These are phyloP conservation scores for Ricinus communis DNA, from an alignment of 345 rosid genomes.

Conservation along the genomic window DNA sequence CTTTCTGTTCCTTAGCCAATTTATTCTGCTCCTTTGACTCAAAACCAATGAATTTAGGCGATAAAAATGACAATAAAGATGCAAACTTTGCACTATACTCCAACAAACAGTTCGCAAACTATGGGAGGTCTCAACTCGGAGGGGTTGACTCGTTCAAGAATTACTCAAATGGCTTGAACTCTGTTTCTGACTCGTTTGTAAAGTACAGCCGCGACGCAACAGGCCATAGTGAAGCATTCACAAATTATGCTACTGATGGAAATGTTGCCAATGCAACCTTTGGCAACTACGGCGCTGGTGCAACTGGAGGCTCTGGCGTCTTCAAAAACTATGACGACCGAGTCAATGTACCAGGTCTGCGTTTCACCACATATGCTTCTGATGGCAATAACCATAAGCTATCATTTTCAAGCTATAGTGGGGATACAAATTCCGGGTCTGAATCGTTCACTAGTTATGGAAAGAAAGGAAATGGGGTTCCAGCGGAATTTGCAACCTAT, in stretches of 20 bases:
- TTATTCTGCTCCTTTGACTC: conserved; percentile 28
- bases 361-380: conserved; percentile 33
- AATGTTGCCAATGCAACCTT: conserved; percentile 32
- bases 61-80: conserved; percentile 2
- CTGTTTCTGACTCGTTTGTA: conserved; percentile 23
- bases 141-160: conserved; percentile 33
- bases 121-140: conserved; percentile 22
- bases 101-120: conserved; percentile 26
- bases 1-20: conserved; percentile 30
- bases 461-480: conserved; percentile 31
- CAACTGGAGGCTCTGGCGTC: conserved; percentile 30
- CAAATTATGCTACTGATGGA: conserved; percentile 25
- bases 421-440: conserved; percentile 29
- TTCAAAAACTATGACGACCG: conserved; percentile 26
- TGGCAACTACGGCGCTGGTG: conserved; percentile 30
- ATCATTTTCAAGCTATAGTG: conserved; percentile 26
- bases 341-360: conserved; percentile 34
- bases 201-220: conserved; percentile 27
- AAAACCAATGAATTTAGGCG: neutral
- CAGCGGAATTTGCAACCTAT: conserved; percentile 27
- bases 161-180: conserved; percentile 35
- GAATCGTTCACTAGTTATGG: conserved; percentile 29
- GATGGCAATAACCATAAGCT: conserved; percentile 30
- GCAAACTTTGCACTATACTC: conserved; percentile 28
- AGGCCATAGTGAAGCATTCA: conserved; percentile 23